Evolutionary conservation across 352 stramenopile species (phyloP), one percentile per base, ranked within the genome.

Genomic region (Phytopythium vexans): DNA sequence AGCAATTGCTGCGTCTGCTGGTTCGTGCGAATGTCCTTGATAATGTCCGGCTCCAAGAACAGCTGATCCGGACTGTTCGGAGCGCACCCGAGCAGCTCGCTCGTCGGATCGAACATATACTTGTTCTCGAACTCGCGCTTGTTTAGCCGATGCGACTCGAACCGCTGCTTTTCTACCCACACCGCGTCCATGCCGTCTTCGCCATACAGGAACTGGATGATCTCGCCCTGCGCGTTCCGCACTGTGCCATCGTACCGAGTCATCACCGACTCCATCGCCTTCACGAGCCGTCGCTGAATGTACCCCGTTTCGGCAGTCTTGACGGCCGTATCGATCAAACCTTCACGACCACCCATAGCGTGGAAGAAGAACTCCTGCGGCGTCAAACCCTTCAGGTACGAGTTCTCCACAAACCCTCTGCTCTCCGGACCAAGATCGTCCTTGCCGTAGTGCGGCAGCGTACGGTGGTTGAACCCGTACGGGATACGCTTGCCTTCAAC

Each of bases 251-350:
- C 97, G 70, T 99, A 99, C 50, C 96, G 77, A 16, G 96, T 95
- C 91, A 98, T 99, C 12, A 99, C 91, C 36, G 97, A 98, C 72
- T 99, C 97, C 91, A 99, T 98, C 21, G 96, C 96, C 77, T 99
- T 99, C 12, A 99, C 97, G n/a, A 99, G 80, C 64, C 97, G 93
- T 46, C 97, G 96, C 74, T 99, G 97, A 64, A 99, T 99, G 67
- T 99, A 99, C 38, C 97, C 97, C 31, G 97, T 99, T 64, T 99
- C 94, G 37, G 97, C 95, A 7, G 97, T 99, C 80, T 99, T 99
- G 63, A 98, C 97, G 31, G 98, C 98, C 14, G 98, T 99, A 92
- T 99, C 98, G 77, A 99, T 99, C 49, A 98, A 77, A 91, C 95
- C 98, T 90, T 99, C 97, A 67, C 96, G 92, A 78, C 96, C 96